These are phyloP conservation scores for Rubroshorea leprosula DNA, from an alignment of 345 rosid genomes.

Conservation along the genomic window DNA sequence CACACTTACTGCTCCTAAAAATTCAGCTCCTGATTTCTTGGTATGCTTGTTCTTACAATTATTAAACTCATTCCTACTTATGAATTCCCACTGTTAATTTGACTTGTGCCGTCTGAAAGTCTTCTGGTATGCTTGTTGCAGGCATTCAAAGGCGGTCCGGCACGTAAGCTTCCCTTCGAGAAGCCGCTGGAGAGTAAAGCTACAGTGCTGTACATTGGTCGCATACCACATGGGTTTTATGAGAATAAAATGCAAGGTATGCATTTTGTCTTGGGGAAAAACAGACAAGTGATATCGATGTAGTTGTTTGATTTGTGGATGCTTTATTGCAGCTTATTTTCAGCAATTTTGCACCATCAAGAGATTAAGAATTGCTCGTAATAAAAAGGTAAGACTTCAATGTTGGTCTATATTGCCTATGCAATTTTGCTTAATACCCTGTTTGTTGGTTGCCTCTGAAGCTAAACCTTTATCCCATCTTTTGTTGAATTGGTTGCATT, in stretches of 20 bases:
- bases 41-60: conserved; percentile 32
- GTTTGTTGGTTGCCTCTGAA: background rate
- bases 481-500: background rate
- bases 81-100: background rate
- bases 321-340: conserved; percentile 52
- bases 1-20: conserved; percentile 22
- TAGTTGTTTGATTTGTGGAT: background rate
- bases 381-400: conserved; percentile 52
- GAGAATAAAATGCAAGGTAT: conserved; percentile 85
- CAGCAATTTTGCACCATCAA: conserved; percentile 74
- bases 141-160: conserved; percentile 83
- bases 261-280: background rate
- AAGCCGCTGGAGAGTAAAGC: conserved; percentile 36
- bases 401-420: background rate
- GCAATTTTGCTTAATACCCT: background rate
- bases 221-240: conserved; percentile 90
- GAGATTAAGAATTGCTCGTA: conserved; percentile 76
- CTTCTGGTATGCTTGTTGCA: conserved; percentile 15
- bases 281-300: background rate
- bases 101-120: background rate
- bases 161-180: conserved; percentile 38
- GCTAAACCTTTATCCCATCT: background rate
- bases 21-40: conserved; percentile 59
- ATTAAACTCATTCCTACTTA: too few species aligned
- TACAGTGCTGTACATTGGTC: conserved; percentile 72